phyloP scores from a whole-genome alignment of 2,329 filamentous ascomycete species.

The Colletotrichum phormii region DNA sequence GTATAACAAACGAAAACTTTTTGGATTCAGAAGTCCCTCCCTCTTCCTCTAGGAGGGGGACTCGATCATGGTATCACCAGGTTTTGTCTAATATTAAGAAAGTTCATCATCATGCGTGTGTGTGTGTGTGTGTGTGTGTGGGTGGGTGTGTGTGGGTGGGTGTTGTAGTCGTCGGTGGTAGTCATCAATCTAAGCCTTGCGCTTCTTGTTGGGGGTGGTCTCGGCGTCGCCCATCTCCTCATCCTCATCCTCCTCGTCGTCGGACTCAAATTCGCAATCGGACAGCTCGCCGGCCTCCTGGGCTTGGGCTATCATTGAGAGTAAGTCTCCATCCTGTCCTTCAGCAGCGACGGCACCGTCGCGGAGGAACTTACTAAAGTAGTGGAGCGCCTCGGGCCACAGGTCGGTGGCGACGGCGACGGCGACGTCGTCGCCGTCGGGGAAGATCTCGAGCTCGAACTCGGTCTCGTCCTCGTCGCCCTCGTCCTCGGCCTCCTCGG shows the following conservation, averaged over 20 bases:
- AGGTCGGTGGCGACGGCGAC: constrained; percentile 86
- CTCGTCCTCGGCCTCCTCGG: constrained; percentile 66
- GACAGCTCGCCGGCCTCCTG: constrained; percentile 75
- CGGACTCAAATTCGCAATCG: constrained; percentile 77
- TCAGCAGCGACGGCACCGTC: neutral
- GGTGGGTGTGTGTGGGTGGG: too few relatives aligned
- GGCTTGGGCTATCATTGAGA: constrained; percentile 67
- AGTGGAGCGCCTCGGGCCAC: constrained; percentile 88
- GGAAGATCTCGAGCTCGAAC: constrained; percentile 84
- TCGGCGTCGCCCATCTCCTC: constrained; percentile 57
- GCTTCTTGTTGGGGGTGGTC: constrained; percentile 56
- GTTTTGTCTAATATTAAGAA: constrained; percentile 7
- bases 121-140: neutral
- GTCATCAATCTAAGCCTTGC: constrained; percentile 33
- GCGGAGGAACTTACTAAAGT: constrained; percentile 78
- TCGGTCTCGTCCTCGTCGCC: constrained; percentile 72
- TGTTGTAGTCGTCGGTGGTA: neutral
- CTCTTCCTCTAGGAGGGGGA: neutral
- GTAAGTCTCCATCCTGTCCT: constrained; percentile 30
- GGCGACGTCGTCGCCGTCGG: constrained; percentile 86
- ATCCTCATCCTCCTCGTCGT: constrained; percentile 67
- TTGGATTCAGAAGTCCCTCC: constrained; percentile 10
- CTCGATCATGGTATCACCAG: constrained; percentile 33
- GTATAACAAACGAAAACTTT: constrained; percentile 25
- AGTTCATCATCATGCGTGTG: constrained; percentile 1